Conservation (phyloP, 306 rosid species). For the Quercus dentata region DNA sequence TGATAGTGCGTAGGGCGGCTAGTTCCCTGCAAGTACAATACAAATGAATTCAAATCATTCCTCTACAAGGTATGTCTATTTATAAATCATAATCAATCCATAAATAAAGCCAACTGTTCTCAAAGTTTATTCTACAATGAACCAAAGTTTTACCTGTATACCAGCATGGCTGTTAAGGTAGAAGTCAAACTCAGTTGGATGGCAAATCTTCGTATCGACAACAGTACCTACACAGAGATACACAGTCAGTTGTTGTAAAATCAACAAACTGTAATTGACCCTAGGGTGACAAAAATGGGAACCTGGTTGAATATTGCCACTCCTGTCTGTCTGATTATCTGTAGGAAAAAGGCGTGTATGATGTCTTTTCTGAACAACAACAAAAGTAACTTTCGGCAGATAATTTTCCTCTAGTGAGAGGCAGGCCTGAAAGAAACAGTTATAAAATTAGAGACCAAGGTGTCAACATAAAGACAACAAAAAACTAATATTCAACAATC, state of each 20-base stretch:
- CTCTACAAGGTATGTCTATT: neutral
- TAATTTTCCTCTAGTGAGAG: conserved; percentile 40
- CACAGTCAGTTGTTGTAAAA: neutral
- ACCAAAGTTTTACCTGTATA: conserved; percentile 42
- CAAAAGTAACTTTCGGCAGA: conserved; percentile 60
- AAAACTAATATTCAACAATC: neutral
- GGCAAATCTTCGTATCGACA: conserved; percentile 63
- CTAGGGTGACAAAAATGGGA: neutral
- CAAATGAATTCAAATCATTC: neutral
- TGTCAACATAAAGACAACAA: neutral
- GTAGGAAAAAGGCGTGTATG: conserved; percentile 67
- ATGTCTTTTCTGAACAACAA: conserved; percentile 84
- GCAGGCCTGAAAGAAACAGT: conserved; percentile 53
- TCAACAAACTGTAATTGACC: neutral
- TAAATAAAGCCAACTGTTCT: neutral
- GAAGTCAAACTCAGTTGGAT: conserved; percentile 67
- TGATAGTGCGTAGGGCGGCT: conserved; percentile 52
- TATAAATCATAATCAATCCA: neutral
- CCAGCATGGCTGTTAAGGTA: conserved; percentile 88
- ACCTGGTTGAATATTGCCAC: conserved; percentile 91
- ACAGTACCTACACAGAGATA: conserved; percentile 57
- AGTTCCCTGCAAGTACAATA: conserved; percentile 36
- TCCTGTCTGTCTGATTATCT: conserved; percentile 31
- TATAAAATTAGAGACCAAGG: neutral
- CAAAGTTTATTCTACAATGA: neutral